Evolutionary conservation across 2,329 filamentous ascomycete species (phyloP).

Genomic region (Ambrosiella cleistominuta): DNA sequence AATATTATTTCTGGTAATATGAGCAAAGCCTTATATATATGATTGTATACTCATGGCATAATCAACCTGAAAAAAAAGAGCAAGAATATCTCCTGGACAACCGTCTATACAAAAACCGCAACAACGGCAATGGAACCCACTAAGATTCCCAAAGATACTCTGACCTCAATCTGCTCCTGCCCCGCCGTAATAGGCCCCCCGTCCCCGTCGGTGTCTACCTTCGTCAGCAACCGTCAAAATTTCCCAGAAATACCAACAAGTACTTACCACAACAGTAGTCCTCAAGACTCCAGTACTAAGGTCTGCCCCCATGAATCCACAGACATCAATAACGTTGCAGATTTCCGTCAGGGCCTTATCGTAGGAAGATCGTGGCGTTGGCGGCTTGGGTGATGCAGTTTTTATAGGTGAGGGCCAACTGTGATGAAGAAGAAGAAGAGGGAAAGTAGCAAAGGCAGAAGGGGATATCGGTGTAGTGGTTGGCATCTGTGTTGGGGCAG

Average conservation of each 20-base stretch:
- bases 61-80: neutral
- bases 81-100: neutral
- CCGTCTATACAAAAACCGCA: neutral
- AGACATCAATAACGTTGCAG: constrained; percentile 8
- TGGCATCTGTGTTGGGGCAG: neutral
- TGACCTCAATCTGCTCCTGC: neutral
- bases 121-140: neutral
- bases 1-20: neutral
- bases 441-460: constrained; percentile 8
- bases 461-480: neutral
- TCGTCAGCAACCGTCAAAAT: too few relatives aligned
- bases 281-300: neutral
- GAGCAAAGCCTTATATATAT: neutral
- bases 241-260: too few relatives aligned
- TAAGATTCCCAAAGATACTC: neutral
- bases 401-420: constrained; percentile 6
- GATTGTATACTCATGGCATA: neutral
- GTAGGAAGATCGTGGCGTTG: constrained; percentile 2
- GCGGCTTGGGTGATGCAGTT: constrained; percentile 3
- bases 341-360: constrained; percentile 4
- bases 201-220: too few relatives aligned
- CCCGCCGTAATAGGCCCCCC: constrained; percentile 2
- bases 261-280: constrained; percentile 2
- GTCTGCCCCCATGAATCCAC: constrained; percentile 1
- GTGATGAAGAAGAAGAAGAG: neutral